Evolutionary conservation across 495 filamentous ascomycete species (phyloP), one percentile per base, ranked within the genome.

Genomic region (Lophium mytilinum): DNA sequence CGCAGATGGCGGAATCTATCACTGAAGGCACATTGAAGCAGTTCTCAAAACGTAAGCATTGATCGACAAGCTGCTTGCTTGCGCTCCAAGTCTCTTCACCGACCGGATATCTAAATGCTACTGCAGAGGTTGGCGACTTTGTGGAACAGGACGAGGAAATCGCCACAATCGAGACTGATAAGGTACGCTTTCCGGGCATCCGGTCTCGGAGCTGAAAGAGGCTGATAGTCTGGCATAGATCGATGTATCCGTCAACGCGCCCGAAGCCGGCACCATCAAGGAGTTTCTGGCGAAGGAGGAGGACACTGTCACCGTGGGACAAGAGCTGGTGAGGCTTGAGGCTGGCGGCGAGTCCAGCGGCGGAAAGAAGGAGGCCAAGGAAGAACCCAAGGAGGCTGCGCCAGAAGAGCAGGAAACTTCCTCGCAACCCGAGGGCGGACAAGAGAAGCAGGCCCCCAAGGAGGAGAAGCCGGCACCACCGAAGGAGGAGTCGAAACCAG

Each of bases 131-230:
- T 69, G 93, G 93, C 54, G 94, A 99, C 75, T 93, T 81, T 64
- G 90, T 99, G 14, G 88, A 93, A 75, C 84, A 85, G 67, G 94
- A 97, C 67, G 94, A 99, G 72, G 94, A 97, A 71, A 93, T 99
- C 68, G 94, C 93, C 33, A 95, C 94, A 36, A 99, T 99, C 68
- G 93, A 99, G 73, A 99, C 93, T n/a, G 94, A 99, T 79, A 99
- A 99, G 87, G 91, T 90, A 78, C 59, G 72, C 4, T 37, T 15
- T n/a, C 24, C 57, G n/a, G 34, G 64, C 50, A 36, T 58, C 45
- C 8, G 37, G 37, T 39, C 49, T 0, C n/a, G 34, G 17, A 14
- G 37, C 4, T 15, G 40, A 42, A 42, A 18, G 17, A 37, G 14
- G 12, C 54, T 57, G 18, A 55, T 55, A 12, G 19, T 36, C 24